Base-by-base conservation (phyloP, 352 stramenopile genomes). In the Globisporangium megalacanthum region DNA sequence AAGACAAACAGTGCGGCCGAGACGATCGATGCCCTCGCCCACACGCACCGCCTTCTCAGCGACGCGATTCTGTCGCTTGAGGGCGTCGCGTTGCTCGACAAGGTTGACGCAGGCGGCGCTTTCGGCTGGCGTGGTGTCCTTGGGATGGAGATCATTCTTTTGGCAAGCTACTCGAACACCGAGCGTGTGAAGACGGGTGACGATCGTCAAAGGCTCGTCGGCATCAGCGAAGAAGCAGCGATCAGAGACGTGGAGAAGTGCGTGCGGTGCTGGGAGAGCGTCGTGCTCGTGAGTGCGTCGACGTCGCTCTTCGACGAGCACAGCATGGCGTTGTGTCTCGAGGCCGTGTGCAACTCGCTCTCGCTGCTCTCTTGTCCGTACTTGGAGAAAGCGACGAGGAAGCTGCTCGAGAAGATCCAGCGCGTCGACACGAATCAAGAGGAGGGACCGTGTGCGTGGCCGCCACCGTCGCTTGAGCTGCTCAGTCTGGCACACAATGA, bases 101-200 rank as follows among this genome's bases (percentile, higher is more conserved):
- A n/a, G 60, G 47, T 71, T 19, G 73, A 84, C 56, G 17, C 83
- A 10, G 81, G 76, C 42, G 78, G 73, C 25, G 68, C 76, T 8
- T 77, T 74, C 54, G 81, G 73, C 20, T 91, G 78, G 81, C 68
- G 75, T 47, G 78, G 81, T 4, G 68, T 89, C 7, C 56, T 89
- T 31, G 60, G 62, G 5, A 74, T 88, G 65, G 80, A 91, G 55
- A 68, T 88, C 56, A 29, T 58, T 51, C 50, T 83, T 2, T 49
- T 77, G 20, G 44, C 25, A 7, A 79, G 70, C 45, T 86, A 86
- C 56, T 61, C 50, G 48, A 54, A 45, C 6, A 41, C 44, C 14
- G 9, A 39, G 3, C n/a, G 13, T n/a, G 35, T 39, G 35, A 42
- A 8, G 35, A 42, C 66, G 39, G 20, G 58, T 11, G 14, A 17